Evolutionary conservation across 2,329 filamentous ascomycete species (phyloP).

Genomic region (Trichoderma brevicompactum): DNA sequence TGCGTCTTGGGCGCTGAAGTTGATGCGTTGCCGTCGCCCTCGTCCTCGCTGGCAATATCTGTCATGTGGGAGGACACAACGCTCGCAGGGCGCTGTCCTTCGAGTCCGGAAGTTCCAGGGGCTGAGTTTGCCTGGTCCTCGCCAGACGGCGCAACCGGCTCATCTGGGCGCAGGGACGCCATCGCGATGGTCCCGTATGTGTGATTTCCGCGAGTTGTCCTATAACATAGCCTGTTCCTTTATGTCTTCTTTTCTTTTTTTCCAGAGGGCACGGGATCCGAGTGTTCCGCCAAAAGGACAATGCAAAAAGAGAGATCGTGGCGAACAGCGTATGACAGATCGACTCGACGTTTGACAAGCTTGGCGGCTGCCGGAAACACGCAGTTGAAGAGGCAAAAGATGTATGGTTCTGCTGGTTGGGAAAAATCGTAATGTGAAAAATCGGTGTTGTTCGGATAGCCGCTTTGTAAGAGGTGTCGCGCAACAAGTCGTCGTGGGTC

Average conservation of each 20-base stretch:
- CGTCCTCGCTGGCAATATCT: conserved; percentile 63
- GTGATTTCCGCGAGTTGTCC: conserved; percentile 26
- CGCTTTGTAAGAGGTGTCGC: conserved; percentile 25
- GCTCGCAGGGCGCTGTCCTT: conserved; percentile 59
- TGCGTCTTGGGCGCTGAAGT: conserved; percentile 24
- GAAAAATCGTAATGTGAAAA: conserved; percentile 12
- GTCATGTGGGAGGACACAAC: conserved; percentile 76
- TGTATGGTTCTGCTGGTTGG: conserved; percentile 10
- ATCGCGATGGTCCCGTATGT: conserved; percentile 37
- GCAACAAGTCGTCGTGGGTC: conserved; percentile 19
- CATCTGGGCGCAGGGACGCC: conserved; percentile 45
- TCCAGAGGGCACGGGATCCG: background rate
- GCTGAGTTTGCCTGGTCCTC: conserved; percentile 45
- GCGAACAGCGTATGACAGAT: conserved; percentile 22
- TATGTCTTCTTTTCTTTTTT: background rate
- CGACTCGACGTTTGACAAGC: conserved; percentile 20
- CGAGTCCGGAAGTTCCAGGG: conserved; percentile 48
- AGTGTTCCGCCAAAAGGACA: background rate
- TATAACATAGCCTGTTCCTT: conserved; percentile 31
- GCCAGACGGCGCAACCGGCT: conserved; percentile 44
- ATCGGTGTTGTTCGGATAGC: conserved; percentile 15
- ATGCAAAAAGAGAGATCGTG: background rate
- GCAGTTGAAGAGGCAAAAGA: background rate
- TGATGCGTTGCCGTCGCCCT: conserved; percentile 46
- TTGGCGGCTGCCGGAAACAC: conserved; percentile 17